Conservation (phyloP, 306 rosid species). For the Sicyos edulis region DNA sequence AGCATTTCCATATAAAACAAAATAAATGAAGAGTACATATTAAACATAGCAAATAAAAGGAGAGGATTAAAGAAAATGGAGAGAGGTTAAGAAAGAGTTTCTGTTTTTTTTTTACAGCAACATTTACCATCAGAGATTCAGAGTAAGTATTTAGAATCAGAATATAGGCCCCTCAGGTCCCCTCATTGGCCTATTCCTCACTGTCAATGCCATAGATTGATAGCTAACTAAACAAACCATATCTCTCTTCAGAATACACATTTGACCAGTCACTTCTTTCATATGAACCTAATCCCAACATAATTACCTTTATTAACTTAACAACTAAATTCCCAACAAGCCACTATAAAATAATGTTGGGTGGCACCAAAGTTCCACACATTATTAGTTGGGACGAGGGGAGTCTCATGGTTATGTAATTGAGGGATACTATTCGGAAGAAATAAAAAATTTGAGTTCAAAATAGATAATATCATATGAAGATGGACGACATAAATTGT, state of each 20-base stretch:
- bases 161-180: neutral
- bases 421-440: too few species aligned
- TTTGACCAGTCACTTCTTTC: neutral
- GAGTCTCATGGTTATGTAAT: too few species aligned
- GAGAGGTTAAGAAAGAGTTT: neutral
- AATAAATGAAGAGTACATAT: neutral
- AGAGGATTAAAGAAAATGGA: conserved; percentile 19
- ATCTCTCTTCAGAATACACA: neutral
- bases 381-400: too few species aligned
- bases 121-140: neutral
- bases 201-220: neutral
- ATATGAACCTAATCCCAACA: neutral
- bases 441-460: too few species aligned
- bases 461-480: too few species aligned
- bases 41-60: conserved; percentile 1
- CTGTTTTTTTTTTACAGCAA: neutral
- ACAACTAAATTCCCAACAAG: neutral
- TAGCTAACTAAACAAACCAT: neutral
- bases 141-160: neutral
- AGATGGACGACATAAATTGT: too few species aligned
- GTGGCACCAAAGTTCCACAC: too few species aligned
- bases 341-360: too few species aligned
- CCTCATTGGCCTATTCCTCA: neutral
- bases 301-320: neutral
- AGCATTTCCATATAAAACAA: neutral